Base-by-base conservation (phyloP, 441 rosid species). In the Croton laevigatus region DNA sequence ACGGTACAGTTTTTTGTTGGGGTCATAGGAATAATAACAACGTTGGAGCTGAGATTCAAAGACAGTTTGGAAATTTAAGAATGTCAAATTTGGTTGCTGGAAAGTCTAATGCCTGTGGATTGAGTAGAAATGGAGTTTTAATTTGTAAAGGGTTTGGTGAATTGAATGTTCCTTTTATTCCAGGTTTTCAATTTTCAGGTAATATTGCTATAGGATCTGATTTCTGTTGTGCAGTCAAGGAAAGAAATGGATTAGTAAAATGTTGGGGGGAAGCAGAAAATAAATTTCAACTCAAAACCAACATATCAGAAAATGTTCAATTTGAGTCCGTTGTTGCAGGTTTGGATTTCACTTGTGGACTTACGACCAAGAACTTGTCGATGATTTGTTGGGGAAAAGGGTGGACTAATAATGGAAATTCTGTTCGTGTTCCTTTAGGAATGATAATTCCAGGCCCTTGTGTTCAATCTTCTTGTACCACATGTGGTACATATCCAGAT, bases 91-190 rank as follows among this genome's bases (percentile, higher is more conserved):
- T 91, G 11, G 86, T 81, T 6, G 91, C 91, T 1, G 96, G 94
- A 14, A 78, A 42, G 19, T 81, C 87, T 8, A 97, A 93, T 75
- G 94, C 83, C 8, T 93, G 97, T 66, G 97, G 98, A 4, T 55
- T 93, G 58, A 78, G 75, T 51, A 32, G 48, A 3, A 51, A 72
- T n/a, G 96, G 93, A 19, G 44, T 61, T 42, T 67, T 89, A 61
- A 70, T 86, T 5, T 93, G 98, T 70, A 59, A 73, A 49, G 97
- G 98, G 9, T 70, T 69, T 0, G 93, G 91, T 6, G 86, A 91
- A 68, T 75, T 83, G 46, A 71, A 83, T 14, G 79, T 76, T 73
- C 94, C 90, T 14, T 73, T 62, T 46, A 71, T 72, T 73, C 77
- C 81, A 20, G 71, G 82, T 1, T 73, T 74, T 9, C 84, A 73